phyloP scores from a whole-genome alignment of 306 rosid species.

The Ziziphus jujuba region DNA sequence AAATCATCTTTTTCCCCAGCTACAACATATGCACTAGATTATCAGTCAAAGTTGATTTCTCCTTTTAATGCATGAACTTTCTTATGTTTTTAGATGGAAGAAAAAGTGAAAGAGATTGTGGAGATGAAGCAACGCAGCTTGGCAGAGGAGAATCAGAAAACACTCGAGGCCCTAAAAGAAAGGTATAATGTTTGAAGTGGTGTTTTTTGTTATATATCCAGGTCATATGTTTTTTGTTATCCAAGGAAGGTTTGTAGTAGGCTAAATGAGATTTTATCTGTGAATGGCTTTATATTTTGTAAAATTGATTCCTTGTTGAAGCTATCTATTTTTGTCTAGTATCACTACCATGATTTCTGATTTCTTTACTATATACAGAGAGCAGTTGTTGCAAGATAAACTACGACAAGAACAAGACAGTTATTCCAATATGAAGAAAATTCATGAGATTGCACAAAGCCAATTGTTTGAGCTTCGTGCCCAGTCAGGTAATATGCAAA shows the following conservation, averaged over 20 bases:
- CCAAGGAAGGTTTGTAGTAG: neutral
- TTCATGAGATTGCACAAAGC: constrained; percentile 94
- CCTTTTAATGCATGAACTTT: constrained; percentile 24
- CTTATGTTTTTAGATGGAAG: constrained; percentile 74
- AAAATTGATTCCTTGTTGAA: constrained; percentile 6
- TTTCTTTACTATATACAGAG: constrained; percentile 53
- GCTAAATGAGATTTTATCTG: constrained; percentile 2
- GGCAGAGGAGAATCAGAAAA: constrained; percentile 97
- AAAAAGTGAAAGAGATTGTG: constrained; percentile 91
- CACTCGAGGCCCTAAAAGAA: constrained; percentile 83
- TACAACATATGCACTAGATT: neutral
- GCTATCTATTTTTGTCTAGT: constrained; percentile 10
- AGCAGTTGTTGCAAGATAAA: constrained; percentile 86
- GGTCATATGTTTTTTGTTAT: neutral
- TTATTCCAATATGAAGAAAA: constrained; percentile 90
- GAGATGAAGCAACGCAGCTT: constrained; percentile 96
- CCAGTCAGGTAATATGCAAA: constrained; percentile 68
- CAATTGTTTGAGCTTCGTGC: constrained; percentile 94
- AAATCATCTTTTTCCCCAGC: neutral
- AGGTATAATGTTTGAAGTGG: constrained; percentile 46
- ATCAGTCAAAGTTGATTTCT: constrained; percentile 1
- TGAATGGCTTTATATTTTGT: constrained; percentile 7
- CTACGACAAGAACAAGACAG: constrained; percentile 89
- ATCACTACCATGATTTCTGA: constrained; percentile 12
- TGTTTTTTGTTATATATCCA: neutral